phyloP scores from a whole-genome alignment of 805 yeast genomes.

The baker's yeast (Saccharomyces cerevisiae) region DNA sequence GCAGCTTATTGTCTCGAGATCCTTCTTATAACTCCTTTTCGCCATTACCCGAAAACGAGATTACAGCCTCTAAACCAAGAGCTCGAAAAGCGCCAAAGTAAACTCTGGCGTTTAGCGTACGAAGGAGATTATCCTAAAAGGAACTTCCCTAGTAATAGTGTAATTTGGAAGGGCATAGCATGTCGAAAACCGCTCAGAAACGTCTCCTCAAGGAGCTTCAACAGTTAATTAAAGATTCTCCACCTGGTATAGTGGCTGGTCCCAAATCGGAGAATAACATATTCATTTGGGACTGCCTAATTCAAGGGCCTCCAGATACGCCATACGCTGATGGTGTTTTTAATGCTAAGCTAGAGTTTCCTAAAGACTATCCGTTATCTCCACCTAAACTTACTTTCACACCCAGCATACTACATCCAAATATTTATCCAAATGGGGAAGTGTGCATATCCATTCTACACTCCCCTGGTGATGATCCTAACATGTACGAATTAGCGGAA shows the following conservation, averaged over 20 bases:
- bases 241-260: conserved; percentile 93
- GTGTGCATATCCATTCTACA: conserved; percentile 94
- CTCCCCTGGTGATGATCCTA: conserved; percentile 95
- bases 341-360: conserved; percentile 65
- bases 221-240: conserved; percentile 76
- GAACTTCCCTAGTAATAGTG: neutral
- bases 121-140: neutral
- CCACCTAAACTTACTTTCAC: conserved; percentile 72
- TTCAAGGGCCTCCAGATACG: conserved; percentile 78
- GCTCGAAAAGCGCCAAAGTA: neutral
- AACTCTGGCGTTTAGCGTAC: neutral
- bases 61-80: neutral
- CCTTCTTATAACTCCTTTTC: neutral
- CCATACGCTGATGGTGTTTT: conserved; percentile 86
- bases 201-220: conserved; percentile 83
- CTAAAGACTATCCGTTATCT: conserved; percentile 71
- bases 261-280: conserved; percentile 70
- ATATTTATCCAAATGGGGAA: conserved; percentile 87
- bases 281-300: conserved; percentile 74
- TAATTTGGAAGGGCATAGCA: conserved; percentile 1
- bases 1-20: neutral
- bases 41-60: neutral
- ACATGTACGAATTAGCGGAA: conserved; percentile 88
- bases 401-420: conserved; percentile 86
- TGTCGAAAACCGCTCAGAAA: conserved; percentile 65